These are phyloP conservation scores for Breynia disticha DNA, from an alignment of 441 rosid genomes.

Conservation along the genomic window DNA sequence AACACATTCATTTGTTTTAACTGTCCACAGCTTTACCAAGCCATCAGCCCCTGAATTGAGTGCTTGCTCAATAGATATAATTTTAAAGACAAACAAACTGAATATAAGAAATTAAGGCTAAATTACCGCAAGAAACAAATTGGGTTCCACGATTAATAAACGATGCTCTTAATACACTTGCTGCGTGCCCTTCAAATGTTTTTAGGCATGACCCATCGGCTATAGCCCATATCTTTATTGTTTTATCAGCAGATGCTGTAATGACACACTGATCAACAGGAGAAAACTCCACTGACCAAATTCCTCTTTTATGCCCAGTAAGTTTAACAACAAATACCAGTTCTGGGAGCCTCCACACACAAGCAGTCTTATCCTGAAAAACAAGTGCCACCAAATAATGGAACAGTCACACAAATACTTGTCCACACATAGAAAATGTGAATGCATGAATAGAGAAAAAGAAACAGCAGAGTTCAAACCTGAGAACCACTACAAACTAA, in stretches of 20 bases:
- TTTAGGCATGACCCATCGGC: slow-evolving; percentile 89
- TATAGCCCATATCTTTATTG: slow-evolving; percentile 87
- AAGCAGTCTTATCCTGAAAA: slow-evolving; percentile 84
- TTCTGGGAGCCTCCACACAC: slow-evolving; percentile 91
- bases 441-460: neutral
- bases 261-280: slow-evolving; percentile 93
- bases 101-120: slow-evolving; percentile 9
- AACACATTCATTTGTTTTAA: slow-evolving; percentile 74
- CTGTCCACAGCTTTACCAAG: slow-evolving; percentile 83
- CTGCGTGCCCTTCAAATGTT: slow-evolving; percentile 94
- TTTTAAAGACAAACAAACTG: neutral
- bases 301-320: slow-evolving; percentile 83
- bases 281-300: slow-evolving; percentile 97
- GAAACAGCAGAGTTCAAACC: slow-evolving; percentile 32
- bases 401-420: no score
- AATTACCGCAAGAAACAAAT: slow-evolving; percentile 82
- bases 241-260: slow-evolving; percentile 93
- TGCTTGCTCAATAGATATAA: slow-evolving; percentile 11
- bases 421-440: neutral
- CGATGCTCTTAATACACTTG: slow-evolving; percentile 81
- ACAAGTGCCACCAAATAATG: neutral
- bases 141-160: slow-evolving; percentile 86
- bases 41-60: slow-evolving; percentile 76
- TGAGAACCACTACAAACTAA: slow-evolving; percentile 92
- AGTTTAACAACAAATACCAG: slow-evolving; percentile 69